Evolutionary conservation across 176 grass and related monocot genomes (phyloP), one percentile per base, ranked within the genome.

Genomic region (Ensete glaucum): DNA sequence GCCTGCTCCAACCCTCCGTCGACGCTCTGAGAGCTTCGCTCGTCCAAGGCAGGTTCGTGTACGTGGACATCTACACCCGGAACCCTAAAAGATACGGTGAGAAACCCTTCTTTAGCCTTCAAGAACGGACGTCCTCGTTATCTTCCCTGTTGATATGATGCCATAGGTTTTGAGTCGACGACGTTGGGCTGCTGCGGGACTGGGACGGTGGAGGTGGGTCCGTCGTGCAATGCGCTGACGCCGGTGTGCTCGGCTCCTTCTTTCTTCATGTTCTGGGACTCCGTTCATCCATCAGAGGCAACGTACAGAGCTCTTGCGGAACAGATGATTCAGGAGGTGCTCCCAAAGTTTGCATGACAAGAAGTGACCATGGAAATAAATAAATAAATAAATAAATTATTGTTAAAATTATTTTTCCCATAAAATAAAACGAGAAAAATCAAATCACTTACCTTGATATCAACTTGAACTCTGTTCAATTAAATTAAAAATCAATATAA

Each of bases 201-300:
- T 0, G 88, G 84, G 0, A 9, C 73, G 27, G 4, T 64, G 62
- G 84, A 84, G 76, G 84, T 90, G 82, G 88, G 84, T 7, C 66
- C 23, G 24, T 12, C 87, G 16, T 90, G 88, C 82, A 69, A 57
- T 49, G 0, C 23, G 12, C 62, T 69, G 56, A 9, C 17, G 6
- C 73, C 58, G 76, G 73, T 24, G 69, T 90, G 88, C 67, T 6
- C 9, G 66, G 82, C 81, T 19, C 84, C 88, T 54, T 74, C 57
- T 53, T 23, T 67, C 8, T 87, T 64, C 79, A 80, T 90, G 78
- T 87, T 90, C 64, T 90, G 86, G 75, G 88, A 90, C 59, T 84
- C 84, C 0, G 88, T 87, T 20, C 88, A 90, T 77, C 88, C 88
- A n/a, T 81, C 88, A 54, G 81, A 90, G 71, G 72, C 81, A 23